A percentile compares a stretch with the other conserved stretches of the same genome.
Conservation (phyloP, 495 filamentous ascomycete species). For the Cercophora newfieldiana region DNA sequence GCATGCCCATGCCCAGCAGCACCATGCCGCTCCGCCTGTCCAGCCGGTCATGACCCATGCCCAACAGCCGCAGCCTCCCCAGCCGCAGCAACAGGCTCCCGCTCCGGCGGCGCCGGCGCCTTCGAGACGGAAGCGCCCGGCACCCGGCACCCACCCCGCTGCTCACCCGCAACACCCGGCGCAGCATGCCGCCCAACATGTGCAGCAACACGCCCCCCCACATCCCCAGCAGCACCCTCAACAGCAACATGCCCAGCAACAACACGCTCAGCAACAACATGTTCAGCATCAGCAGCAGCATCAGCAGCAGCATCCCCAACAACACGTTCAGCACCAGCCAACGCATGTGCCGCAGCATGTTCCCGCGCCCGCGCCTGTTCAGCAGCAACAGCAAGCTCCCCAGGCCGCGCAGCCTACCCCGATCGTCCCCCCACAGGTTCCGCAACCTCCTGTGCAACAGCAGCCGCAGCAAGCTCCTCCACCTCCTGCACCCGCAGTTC, state of each 20-base stretch:
- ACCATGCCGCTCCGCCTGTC: conserved; percentile 35
- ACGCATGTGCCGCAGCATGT: conserved; percentile 23
- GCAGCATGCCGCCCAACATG: conserved; percentile 23
- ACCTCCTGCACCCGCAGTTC: conserved; percentile 27
- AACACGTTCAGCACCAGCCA: conserved; percentile 9
- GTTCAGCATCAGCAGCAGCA: conserved; percentile 33
- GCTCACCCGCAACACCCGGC: conserved; percentile 19
- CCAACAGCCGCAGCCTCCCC: conserved; percentile 35
- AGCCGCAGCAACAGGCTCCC: conserved; percentile 44
- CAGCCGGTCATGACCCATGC: conserved; percentile 40
- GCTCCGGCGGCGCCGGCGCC: conserved; percentile 37
- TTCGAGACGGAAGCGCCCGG: conserved; percentile 33
- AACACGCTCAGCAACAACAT: conserved; percentile 21
- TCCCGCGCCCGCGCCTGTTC: conserved; percentile 25
- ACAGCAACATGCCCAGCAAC: conserved; percentile 31
- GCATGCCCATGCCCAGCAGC: conserved; percentile 37
- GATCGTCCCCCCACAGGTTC: conserved; percentile 17
- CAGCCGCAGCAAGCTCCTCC: conserved; percentile 22
- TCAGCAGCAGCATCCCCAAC: conserved; percentile 20
- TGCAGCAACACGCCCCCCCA: conserved; percentile 8
- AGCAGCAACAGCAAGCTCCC: conserved; percentile 18
- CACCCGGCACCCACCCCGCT: conserved; percentile 28
- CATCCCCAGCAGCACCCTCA: conserved; percentile 26
- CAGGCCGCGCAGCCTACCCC: conserved; percentile 26
- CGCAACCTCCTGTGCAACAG: conserved; percentile 21